Percentiles rank a stretch among this genome's conserved stretches.
phyloP scores from a whole-genome alignment of 2,329 filamentous ascomycete genomes.

The Microdochium trichocladiopsis region DNA sequence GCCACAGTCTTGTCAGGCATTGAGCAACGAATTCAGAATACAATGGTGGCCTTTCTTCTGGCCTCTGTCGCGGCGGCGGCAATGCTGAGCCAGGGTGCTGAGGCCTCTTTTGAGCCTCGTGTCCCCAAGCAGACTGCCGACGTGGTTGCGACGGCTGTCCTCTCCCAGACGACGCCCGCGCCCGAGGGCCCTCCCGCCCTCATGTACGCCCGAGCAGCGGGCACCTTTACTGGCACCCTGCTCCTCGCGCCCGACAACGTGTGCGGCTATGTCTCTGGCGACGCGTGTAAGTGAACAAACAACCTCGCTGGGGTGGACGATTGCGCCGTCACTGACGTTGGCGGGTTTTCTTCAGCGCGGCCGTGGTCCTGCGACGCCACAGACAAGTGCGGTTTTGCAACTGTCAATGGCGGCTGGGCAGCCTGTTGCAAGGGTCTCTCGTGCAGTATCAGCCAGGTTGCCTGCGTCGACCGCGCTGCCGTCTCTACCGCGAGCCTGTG shows the following conservation, averaged over 20 bases:
- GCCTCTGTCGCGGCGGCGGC: too few relatives aligned
- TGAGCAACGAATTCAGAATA: too few relatives aligned
- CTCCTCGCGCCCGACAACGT: constrained; percentile 42
- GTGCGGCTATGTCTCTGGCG: constrained; percentile 40
- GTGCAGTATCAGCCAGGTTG: neutral
- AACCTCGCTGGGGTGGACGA: too few relatives aligned
- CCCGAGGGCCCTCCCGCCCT: neutral
- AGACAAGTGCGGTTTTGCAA: neutral
- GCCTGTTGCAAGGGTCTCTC: neutral
- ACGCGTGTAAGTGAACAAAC: constrained; percentile 21
- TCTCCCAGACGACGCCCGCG: neutral
- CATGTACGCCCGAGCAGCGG: neutral
- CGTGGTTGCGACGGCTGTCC: neutral
- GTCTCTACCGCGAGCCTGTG: neutral
- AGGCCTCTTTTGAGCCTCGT: too few relatives aligned
- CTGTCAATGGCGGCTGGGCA: neutral
- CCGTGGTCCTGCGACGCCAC: neutral
- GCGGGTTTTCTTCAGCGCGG: neutral
- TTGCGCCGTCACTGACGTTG: too few relatives aligned
- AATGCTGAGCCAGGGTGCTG: too few relatives aligned
- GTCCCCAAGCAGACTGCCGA: too few relatives aligned
- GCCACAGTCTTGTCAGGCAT: too few relatives aligned
- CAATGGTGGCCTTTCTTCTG: too few relatives aligned
- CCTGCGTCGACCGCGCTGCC: neutral
- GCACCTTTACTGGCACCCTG: constrained; percentile 6